Percentiles rank a stretch among this genome's conserved stretches.
Conservation (phyloP, 495 filamentous ascomycete genomes). For the Daldinia bambusicola region DNA sequence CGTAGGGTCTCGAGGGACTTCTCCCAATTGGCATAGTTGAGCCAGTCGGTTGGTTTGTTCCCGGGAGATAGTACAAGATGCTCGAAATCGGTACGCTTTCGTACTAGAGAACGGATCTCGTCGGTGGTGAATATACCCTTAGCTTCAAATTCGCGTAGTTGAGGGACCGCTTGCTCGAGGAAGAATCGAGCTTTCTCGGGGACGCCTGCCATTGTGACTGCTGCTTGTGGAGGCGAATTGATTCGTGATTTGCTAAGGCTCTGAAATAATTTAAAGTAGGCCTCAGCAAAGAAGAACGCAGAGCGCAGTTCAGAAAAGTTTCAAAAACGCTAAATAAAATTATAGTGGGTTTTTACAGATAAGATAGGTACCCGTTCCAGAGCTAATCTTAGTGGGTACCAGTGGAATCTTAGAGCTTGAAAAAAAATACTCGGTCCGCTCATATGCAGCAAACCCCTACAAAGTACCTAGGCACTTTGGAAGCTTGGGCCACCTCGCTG, state of each 20-base stretch:
- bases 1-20: constrained; percentile 87
- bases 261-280: not conserved
- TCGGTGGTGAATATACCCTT: constrained; percentile 91
- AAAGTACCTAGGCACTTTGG: no score
- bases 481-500: not conserved
- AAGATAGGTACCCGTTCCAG: constrained; percentile 9
- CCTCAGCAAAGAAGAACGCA: not conserved
- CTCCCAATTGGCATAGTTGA: constrained; percentile 89
- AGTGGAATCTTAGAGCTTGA: not conserved
- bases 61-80: constrained; percentile 87
- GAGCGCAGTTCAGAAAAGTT: constrained; percentile 7
- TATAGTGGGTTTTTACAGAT: constrained; percentile 12
- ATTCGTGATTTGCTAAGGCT: not conserved
- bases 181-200: constrained; percentile 96
- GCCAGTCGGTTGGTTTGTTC: constrained; percentile 77
- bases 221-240: not conserved
- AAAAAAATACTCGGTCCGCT: not conserved
- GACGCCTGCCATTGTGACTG: constrained; percentile 73
- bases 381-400: not conserved
- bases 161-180: constrained; percentile 88
- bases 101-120: constrained; percentile 86
- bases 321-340: constrained; percentile 8
- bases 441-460: not conserved
- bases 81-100: constrained; percentile 92
- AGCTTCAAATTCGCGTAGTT: constrained; percentile 86